phyloP scores from a whole-genome alignment of 2,329 filamentous ascomycete genomes.

The Pseudocercospora fuligena region DNA sequence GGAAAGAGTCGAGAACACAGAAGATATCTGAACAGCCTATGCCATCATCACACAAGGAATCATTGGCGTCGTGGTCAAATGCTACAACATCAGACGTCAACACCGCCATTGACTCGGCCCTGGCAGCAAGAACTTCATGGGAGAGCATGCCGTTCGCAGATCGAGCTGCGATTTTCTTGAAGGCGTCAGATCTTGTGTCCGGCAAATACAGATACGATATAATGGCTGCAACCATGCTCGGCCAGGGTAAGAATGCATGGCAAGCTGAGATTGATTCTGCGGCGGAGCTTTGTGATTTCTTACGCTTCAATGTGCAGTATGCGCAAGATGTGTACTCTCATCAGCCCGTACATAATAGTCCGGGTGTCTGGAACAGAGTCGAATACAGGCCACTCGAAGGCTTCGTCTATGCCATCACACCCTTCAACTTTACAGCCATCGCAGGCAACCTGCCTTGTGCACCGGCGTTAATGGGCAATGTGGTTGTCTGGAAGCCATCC shows the following conservation, averaged over 20 bases:
- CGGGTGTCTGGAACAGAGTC: constrained; percentile 88
- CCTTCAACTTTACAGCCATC: constrained; percentile 98
- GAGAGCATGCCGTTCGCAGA: constrained; percentile 86
- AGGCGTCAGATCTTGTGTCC: constrained; percentile 88
- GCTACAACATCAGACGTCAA: constrained; percentile 77
- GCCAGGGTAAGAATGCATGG: constrained; percentile 98
- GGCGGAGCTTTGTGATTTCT: constrained; percentile 88
- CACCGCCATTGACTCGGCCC: constrained; percentile 79
- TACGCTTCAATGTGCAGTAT: constrained; percentile 89
- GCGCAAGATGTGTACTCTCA: constrained; percentile 87
- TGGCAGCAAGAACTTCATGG: constrained; percentile 86
- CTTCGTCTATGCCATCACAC: constrained; percentile 91
- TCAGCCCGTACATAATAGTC: constrained; percentile 81
- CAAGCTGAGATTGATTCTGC: constrained; percentile 98
- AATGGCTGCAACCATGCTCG: constrained; percentile 94
- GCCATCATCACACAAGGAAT: constrained; percentile 76
- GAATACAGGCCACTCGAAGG: constrained; percentile 91
- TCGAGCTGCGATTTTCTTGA: constrained; percentile 90
- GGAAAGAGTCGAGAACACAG: constrained; percentile 66
- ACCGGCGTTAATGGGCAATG: constrained; percentile 89
- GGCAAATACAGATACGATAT: constrained; percentile 96
- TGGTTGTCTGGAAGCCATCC: constrained; percentile 96
- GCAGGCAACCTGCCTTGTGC: constrained; percentile 83
- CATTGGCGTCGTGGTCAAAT: constrained; percentile 82
- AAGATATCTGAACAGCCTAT: constrained; percentile 74